Evolutionary conservation across 495 filamentous ascomycete species (phyloP).

Genomic region (Tuber magnatum): DNA sequence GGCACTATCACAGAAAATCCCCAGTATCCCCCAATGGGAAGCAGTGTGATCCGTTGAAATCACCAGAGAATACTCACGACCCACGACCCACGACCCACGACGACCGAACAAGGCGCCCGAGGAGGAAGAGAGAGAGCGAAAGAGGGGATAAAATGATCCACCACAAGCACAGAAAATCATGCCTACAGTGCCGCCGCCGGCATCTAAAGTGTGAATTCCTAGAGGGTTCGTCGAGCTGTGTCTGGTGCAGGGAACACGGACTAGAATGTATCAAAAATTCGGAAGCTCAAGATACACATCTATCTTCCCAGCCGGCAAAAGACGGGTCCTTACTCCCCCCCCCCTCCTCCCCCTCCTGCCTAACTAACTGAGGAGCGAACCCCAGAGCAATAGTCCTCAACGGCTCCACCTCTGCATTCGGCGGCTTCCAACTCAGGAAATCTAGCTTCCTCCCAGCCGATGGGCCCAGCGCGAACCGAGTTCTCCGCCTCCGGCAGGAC

Average conservation of each 20-base stretch:
- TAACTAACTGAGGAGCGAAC: neutral
- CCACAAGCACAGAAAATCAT: constrained; percentile 32
- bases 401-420: constrained; percentile 30
- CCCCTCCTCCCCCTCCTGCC: neutral
- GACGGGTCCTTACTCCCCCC: constrained; percentile 21
- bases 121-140: neutral
- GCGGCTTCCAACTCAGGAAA: constrained; percentile 28
- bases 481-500: constrained; percentile 29
- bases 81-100: neutral
- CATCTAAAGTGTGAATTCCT: constrained; percentile 30
- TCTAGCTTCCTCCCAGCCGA: constrained; percentile 20
- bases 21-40: neutral
- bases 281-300: constrained; percentile 18
- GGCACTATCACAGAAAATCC: neutral
- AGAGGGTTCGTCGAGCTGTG: constrained; percentile 25
- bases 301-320: constrained; percentile 25
- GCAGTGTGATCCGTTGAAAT: no score
- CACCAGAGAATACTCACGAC: neutral
- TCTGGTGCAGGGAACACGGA: constrained; percentile 30
- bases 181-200: constrained; percentile 29
- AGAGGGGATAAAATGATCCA: constrained; percentile 17
- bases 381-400: constrained; percentile 27
- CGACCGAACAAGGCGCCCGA: neutral
- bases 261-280: constrained; percentile 28
- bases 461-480: constrained; percentile 18